Percentiles rank a stretch among this genome's conserved stretches.
Evolutionary conservation across 2,329 filamentous ascomycete genomes (phyloP).

Genomic region (Herpotrichia juniperi): DNA sequence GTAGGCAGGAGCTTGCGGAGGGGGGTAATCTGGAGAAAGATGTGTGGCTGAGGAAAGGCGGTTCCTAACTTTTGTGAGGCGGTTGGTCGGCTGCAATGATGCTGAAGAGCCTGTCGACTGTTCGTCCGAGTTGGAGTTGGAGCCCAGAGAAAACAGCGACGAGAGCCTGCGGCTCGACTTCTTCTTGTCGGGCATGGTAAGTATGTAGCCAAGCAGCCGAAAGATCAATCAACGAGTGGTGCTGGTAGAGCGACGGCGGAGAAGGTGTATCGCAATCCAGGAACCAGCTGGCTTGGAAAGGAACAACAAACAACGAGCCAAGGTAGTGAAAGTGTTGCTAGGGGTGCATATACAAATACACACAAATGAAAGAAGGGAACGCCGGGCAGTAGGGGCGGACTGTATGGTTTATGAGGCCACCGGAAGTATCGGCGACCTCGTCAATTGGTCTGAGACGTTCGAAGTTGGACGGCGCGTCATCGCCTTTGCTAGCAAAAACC

Average conservation of each 20-base stretch:
- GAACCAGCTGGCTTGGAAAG: slow-evolving; percentile 9
- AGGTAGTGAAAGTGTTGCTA: slow-evolving; percentile 4
- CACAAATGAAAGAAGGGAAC: background rate
- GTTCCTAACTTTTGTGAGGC: slow-evolving; percentile 38
- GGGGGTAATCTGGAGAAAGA: slow-evolving; percentile 38
- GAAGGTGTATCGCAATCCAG: slow-evolving; percentile 4
- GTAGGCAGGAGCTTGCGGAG: slow-evolving; percentile 24
- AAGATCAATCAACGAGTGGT: background rate
- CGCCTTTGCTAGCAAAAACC: background rate
- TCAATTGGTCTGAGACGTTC: background rate
- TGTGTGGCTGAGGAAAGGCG: slow-evolving; percentile 39
- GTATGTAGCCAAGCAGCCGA: slow-evolving; percentile 3
- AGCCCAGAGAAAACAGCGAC: slow-evolving; percentile 37
- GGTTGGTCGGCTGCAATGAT: slow-evolving; percentile 35
- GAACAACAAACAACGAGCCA: slow-evolving; percentile 29
- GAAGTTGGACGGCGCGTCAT: background rate
- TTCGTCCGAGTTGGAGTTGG: slow-evolving; percentile 18
- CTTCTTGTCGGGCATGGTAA: slow-evolving; percentile 33
- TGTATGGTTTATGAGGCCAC: background rate
- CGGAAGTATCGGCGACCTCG: background rate
- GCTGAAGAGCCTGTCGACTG: slow-evolving; percentile 23
- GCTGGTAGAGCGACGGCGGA: slow-evolving; percentile 2
- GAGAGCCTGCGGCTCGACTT: slow-evolving; percentile 40
- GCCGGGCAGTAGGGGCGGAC: background rate
- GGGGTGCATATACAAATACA: background rate